Percentiles rank a stretch among this genome's conserved stretches.
phyloP scores from a whole-genome alignment of 495 filamentous ascomycete genomes.

The Penicillium riverlandense region DNA sequence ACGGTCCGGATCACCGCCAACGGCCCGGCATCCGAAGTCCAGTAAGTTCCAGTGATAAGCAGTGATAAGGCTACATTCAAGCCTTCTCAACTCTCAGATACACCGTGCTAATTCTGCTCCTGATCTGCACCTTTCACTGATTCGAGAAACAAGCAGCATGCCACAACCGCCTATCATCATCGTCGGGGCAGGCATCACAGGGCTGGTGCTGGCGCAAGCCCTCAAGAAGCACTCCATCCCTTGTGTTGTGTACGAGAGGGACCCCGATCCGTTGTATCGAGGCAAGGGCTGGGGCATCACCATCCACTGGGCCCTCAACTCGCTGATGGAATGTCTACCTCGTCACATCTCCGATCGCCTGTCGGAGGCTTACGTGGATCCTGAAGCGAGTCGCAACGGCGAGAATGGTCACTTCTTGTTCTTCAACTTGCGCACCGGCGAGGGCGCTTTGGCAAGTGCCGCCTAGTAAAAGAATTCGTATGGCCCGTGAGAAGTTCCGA shows the following conservation, averaged over 20 bases:
- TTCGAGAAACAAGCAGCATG: not conserved
- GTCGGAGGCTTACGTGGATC: slow-evolving; percentile 45
- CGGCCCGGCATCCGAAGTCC: no score
- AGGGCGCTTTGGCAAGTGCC: slow-evolving; percentile 39
- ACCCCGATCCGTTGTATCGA: slow-evolving; percentile 1
- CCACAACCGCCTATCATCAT: slow-evolving; percentile 1
- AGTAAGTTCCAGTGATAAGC: no score
- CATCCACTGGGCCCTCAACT: not conserved
- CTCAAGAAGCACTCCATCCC: slow-evolving; percentile 8
- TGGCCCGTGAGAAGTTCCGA: slow-evolving; percentile 42
- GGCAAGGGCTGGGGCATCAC: not conserved
- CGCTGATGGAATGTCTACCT: slow-evolving; percentile 36
- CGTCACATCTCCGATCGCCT: slow-evolving; percentile 37
- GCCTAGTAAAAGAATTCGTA: slow-evolving; percentile 39
- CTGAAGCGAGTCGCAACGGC: slow-evolving; percentile 26
- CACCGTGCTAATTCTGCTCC: no score
- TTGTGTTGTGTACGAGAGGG: slow-evolving; percentile 18
- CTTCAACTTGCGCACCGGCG: slow-evolving; percentile 43
- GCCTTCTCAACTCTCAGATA: no score
- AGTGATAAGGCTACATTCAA: no score
- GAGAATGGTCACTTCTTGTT: slow-evolving; percentile 49
- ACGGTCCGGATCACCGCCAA: no score
- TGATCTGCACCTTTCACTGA: no score
- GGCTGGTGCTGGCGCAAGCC: slow-evolving; percentile 13
- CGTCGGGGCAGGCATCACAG: slow-evolving; percentile 16